phyloP scores from a whole-genome alignment of 116 monocot genomes.

The Zostera marina region DNA sequence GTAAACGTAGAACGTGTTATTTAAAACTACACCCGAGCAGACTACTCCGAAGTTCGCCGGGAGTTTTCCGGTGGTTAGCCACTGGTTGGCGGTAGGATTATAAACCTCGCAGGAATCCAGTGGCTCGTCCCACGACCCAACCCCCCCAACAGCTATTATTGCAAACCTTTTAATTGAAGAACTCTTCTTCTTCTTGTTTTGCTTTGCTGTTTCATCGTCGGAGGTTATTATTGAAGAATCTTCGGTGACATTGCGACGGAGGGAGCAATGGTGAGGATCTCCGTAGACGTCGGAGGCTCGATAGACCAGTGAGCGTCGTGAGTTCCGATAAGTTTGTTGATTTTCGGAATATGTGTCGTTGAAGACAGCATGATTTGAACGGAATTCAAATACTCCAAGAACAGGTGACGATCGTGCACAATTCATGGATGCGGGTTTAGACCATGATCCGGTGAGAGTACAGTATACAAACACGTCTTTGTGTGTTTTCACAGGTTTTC shows the following conservation, averaged over 20 bases:
- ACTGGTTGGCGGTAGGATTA: slow-evolving; percentile 39
- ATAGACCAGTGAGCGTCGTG: slow-evolving; percentile 13
- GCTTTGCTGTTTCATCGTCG: background rate
- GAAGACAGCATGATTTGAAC: slow-evolving; percentile 20
- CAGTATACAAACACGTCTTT: slow-evolving; percentile 54
- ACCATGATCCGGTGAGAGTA: slow-evolving; percentile 52
- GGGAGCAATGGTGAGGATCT: slow-evolving; percentile 57
- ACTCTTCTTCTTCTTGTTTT: background rate
- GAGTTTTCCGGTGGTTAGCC: slow-evolving; percentile 49
- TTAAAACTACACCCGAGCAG: slow-evolving; percentile 59
- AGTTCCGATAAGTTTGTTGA: background rate
- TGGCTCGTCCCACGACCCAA: slow-evolving; percentile 48
- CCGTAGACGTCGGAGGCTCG: slow-evolving; percentile 58
- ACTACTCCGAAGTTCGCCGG: slow-evolving; percentile 51
- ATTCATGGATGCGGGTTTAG: slow-evolving; percentile 48
- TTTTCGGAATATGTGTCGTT: slow-evolving; percentile 3
- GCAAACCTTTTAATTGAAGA: slow-evolving; percentile 14
- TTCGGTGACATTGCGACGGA: slow-evolving; percentile 29
- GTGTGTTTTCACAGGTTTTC: slow-evolving; percentile 24
- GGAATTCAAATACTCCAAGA: slow-evolving; percentile 57
- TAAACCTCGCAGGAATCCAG: slow-evolving; percentile 72
- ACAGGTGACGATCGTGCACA: slow-evolving; percentile 46
- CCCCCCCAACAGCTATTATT: slow-evolving; percentile 64
- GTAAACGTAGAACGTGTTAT: slow-evolving; percentile 51
- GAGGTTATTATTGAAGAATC: slow-evolving; percentile 22